These are phyloP conservation scores for Geosiphon pyriformis DNA, from an alignment of 192 early-diverging fungal species.

Conservation along the genomic window DNA sequence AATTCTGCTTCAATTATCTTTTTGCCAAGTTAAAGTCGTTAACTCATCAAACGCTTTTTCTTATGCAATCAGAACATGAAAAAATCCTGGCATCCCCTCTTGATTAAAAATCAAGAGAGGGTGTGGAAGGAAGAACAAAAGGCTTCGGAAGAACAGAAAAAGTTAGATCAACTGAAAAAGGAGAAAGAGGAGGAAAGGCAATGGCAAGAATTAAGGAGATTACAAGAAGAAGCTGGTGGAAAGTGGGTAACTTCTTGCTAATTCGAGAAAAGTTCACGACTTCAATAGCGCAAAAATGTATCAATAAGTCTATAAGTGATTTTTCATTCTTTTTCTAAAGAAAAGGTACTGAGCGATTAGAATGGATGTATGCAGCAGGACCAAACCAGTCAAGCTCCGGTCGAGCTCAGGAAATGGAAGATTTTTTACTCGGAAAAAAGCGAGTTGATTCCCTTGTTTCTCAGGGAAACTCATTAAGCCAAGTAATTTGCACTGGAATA, in stretches of 20 bases:
- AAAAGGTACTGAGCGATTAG: conserved; percentile 69
- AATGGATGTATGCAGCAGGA: conserved; percentile 94
- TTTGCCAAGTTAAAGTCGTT: neutral
- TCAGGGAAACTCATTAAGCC: conserved; percentile 33
- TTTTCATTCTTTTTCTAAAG: too few relatives aligned
- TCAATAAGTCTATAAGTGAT: too few relatives aligned
- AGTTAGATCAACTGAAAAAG: conserved; percentile 83
- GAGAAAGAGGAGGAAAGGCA: conserved; percentile 89
- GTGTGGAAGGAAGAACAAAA: conserved; percentile 82
- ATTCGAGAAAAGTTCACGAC: too few relatives aligned
- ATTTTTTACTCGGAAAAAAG: conserved; percentile 85
- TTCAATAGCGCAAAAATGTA: too few relatives aligned
- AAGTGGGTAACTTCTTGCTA: conserved; percentile 32
- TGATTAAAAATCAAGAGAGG: conserved; percentile 85
- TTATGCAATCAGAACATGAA: conserved; percentile 66
- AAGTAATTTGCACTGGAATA: conserved; percentile 28
- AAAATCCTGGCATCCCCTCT: conserved; percentile 97
- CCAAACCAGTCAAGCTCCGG: conserved; percentile 41
- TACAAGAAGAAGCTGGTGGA: conserved; percentile 67
- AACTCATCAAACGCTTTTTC: neutral
- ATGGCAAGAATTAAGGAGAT: conserved; percentile 72
- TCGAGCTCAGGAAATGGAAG: conserved; percentile 69
- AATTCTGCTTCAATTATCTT: neutral
- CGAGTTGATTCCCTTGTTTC: conserved; percentile 63
- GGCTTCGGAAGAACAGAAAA: conserved; percentile 79